Base-by-base conservation (phyloP, 768 basidiomycete species). In the Mycena amicta region DNA sequence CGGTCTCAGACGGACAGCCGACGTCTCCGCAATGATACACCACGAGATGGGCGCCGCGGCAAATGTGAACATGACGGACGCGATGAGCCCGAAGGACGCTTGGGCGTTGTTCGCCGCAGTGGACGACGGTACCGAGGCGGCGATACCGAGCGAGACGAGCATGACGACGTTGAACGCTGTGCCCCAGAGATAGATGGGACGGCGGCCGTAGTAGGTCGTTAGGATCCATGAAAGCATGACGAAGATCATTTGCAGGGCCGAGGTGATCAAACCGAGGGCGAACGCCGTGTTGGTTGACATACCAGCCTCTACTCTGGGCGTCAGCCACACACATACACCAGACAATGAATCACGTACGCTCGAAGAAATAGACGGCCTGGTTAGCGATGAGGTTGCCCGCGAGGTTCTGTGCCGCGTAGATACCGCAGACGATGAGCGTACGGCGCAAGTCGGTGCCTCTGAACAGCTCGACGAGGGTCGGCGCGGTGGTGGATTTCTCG, bases 191-290 rank as follows among this genome's bases (percentile, higher is more conserved):
- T 63, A 63, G 29, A 63, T 53, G 1, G 55, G n/a, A 2, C 62
- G 54, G 8, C 62, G 57, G 46, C 62, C 62, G 29, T 37, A 60
- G 55, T 63, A 56, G 20, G 62, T 60, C n/a, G 62, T 63, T 1
- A 63, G 55, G 58, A 53, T 40, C 62, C 62, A 63, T 12, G 62
- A 63, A 31, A 63, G 62, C 62, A 57, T 57, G 50, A 59, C 57
- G 58, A 63, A 63, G 55, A 63, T 43, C 62, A 63, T 63, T 25
- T 63, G 62, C 13, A 63, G 62, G 15, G 62, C 62, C 22, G 62
- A 63, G 41, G 62, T 63, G 55, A 63, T 63, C 26, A 63, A 52
- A 20, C 62, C 62, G 25, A 63, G 58, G 23, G 58, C 62, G 52
- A 63, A 63, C 8, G 62, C 57, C 13, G 41, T 43, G 50, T 59